phyloP scores from a whole-genome alignment of 176 grass and related monocot species.

The Carex myosuroides region DNA sequence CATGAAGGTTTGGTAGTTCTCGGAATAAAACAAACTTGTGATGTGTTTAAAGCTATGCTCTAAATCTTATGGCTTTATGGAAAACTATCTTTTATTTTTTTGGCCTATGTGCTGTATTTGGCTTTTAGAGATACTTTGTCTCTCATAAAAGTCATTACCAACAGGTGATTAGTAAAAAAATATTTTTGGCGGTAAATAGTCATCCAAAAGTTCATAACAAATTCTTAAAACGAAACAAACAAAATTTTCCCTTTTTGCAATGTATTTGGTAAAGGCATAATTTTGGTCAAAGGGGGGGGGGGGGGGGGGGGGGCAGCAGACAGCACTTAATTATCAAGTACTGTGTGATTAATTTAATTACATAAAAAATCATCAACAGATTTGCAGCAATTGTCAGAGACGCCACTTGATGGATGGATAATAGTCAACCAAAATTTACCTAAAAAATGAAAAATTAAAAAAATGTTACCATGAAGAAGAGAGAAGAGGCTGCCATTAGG shows the following conservation, averaged over 20 bases:
- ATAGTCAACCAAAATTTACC: slow-evolving; percentile 2
- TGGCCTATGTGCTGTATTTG: slow-evolving; percentile 1
- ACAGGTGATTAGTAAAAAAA: background rate
- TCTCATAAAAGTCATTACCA: slow-evolving; percentile 5
- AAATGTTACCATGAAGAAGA: slow-evolving; percentile 65
- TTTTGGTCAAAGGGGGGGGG: background rate
- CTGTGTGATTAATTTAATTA: background rate
- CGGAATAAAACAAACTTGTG: slow-evolving; percentile 9
- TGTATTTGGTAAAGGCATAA: background rate
- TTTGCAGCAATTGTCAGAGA: slow-evolving; percentile 7
- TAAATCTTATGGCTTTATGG: slow-evolving; percentile 10
- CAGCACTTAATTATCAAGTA: background rate
- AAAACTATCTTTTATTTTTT: background rate
- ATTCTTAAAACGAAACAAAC: background rate
- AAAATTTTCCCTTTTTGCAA: background rate
- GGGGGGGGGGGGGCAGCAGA: no score
- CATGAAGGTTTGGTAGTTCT: background rate
- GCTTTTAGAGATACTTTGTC: slow-evolving; percentile 22
- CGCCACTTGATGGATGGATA: background rate
- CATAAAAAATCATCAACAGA: background rate
- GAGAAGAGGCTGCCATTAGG: slow-evolving; percentile 83
- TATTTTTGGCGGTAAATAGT: background rate
- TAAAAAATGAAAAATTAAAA: background rate
- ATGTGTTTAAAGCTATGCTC: background rate
- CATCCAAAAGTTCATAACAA: background rate